Evolutionary conservation across 805 yeast genomes (phyloP).

Genomic region (Metahyphopichia silvanorum): DNA sequence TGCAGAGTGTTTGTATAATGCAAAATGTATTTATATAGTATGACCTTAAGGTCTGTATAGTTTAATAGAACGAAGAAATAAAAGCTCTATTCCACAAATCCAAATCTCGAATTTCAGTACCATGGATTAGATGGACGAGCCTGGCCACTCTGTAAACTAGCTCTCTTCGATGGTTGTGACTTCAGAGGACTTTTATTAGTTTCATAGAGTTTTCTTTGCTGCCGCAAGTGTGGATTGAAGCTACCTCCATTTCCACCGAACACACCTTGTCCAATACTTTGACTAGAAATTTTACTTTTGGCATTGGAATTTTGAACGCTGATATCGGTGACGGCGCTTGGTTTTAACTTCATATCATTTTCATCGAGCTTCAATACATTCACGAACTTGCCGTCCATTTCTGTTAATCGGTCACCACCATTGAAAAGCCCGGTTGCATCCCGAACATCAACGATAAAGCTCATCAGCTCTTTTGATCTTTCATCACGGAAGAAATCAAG

Average conservation of each 20-base stretch:
- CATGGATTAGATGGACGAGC: constrained; percentile 23
- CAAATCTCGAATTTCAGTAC: constrained; percentile 6
- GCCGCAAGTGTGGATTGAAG: constrained; percentile 24
- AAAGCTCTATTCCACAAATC: too few species aligned
- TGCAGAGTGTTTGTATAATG: too few species aligned
- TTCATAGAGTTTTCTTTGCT: constrained; percentile 23
- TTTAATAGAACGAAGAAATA: too few species aligned
- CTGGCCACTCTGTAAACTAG: constrained; percentile 23
- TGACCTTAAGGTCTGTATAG: too few species aligned
- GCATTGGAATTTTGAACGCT: constrained; percentile 4
- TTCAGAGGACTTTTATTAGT: constrained; percentile 13
- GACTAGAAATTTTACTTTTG: constrained; percentile 6
- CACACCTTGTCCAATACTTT: constrained; percentile 6
- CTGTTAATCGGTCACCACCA: constrained; percentile 30
- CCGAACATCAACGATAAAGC: constrained; percentile 49
- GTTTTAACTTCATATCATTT: constrained; percentile 25
- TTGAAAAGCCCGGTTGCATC: constrained; percentile 66
- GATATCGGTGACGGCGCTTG: constrained; percentile 15
- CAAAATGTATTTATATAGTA: too few species aligned
- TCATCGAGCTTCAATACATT: constrained; percentile 23
- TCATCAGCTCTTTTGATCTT: constrained; percentile 47
- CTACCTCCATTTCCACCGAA: constrained; percentile 22
- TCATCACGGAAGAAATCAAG: constrained; percentile 66
- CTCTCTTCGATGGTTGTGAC: constrained; percentile 20
- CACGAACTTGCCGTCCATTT: constrained; percentile 13